Conservation (phyloP, 2,329 filamentous ascomycete species). For the Basipetospora chlamydospora region DNA sequence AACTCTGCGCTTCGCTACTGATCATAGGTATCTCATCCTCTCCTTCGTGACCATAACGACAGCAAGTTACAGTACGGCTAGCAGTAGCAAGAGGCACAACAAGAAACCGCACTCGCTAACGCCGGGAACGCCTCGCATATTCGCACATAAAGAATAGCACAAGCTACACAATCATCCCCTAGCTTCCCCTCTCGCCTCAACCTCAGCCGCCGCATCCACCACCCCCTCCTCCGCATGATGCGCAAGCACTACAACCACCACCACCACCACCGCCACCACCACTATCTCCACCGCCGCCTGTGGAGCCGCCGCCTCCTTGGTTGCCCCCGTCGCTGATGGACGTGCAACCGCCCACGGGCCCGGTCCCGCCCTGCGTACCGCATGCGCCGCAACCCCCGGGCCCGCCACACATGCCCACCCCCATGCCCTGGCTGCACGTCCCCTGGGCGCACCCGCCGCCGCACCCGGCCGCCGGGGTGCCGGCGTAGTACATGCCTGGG, state of each 20-base stretch:
- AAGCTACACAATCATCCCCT: too few species aligned
- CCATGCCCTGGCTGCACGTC: slow-evolving; percentile 31
- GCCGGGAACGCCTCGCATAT: too few species aligned
- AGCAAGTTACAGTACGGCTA: too few species aligned
- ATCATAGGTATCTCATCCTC: too few species aligned
- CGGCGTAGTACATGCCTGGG: slow-evolving; percentile 30
- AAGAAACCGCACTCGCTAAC: too few species aligned
- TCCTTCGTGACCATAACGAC: too few species aligned
- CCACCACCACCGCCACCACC: slow-evolving; percentile 10
- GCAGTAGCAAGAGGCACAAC: too few species aligned
- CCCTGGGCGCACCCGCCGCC: slow-evolving; percentile 22
- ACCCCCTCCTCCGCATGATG: slow-evolving; percentile 8
- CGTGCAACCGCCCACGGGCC: slow-evolving; percentile 2
- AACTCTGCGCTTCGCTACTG: too few species aligned
- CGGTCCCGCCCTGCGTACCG: slow-evolving; percentile 8
- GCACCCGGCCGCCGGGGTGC: slow-evolving; percentile 21
- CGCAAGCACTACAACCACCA: slow-evolving; percentile 8
- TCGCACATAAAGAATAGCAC: too few species aligned
- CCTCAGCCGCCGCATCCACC: slow-evolving; percentile 11
- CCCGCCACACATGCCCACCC: slow-evolving; percentile 28
- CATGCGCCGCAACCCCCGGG: slow-evolving; percentile 18
- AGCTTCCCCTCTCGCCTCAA: too few species aligned
- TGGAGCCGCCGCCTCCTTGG: slow-evolving; percentile 6
- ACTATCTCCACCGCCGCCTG: slow-evolving; percentile 9
- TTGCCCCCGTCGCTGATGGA: neutral